Evolutionary conservation across 2,329 filamentous ascomycete genomes (phyloP), one percentile per base, ranked within the genome.

Genomic region (Venturia aucupariae): DNA sequence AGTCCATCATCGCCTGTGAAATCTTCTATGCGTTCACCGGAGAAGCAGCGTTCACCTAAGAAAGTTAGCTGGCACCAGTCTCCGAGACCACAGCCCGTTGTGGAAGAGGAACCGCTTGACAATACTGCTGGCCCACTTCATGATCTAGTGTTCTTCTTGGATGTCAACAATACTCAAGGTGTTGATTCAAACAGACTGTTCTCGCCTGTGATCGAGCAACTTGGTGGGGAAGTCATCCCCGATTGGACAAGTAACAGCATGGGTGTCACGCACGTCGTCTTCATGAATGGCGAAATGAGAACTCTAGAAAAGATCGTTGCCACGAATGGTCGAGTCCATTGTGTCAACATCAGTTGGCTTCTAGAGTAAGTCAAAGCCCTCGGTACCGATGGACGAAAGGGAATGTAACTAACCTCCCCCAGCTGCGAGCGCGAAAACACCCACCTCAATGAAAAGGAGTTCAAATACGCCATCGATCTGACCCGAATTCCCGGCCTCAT

Each of bases 311-410:
- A 92, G 75, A 88, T 93, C 7, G 82, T 86, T 65, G 83, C 88
- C 69, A 86, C 84, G 46, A 82, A 84, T 17, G 90, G 90, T 6
- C 80, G 90, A 38, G 89, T 96, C 44, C 86, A 90, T 69, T 95
- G 91, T 75, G 90, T 96, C 64, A 91, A 91, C 61, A 89, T 95
- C 59, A 87, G 86, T 68, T 96, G 91, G 90, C 89, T 94, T 64
- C 82, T 96, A 67, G 90, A 96, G 88, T 91, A 84, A 83, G 87
- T 84, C 60, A 41, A 24, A 19, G 2, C 22, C 22, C 27, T n/a
- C 7, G 22, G 5, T 11, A 22, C 10, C 6, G 10, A 24, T n/a
- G 44, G 27, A 11, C n/a, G 17, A 19, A 17, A 22, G 19, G n/a
- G n/a, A n/a, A n/a, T 38, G 35, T 10, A 19, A 38, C 30, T 63